Evolutionary conservation across 2,329 filamentous ascomycete species (phyloP), one percentile per base, ranked within the genome.

Genomic region (Thyridium curvatum): DNA sequence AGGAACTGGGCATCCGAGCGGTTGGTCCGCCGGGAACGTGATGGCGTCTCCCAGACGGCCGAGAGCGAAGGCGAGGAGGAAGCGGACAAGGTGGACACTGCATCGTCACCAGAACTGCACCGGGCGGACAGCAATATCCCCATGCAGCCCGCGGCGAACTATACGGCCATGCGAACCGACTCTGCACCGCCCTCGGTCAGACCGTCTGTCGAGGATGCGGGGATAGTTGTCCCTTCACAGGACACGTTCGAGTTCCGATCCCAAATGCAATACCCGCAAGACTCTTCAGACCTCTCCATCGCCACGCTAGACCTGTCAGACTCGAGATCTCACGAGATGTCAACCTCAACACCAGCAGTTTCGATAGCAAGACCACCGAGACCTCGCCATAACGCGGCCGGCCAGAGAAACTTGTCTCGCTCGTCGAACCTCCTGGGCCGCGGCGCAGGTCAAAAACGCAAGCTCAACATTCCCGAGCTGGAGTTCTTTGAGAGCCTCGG

Each of bases 391-490:
- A 33, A 36, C 8, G 37, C 46, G 30, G 45, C 50, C 33, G 43
- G 50, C 13, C 37, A 45, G 3, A 50, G 55, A 30, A 46, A 49
- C n/a, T 53, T 49, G 17, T 45, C 46, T 15, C 51, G 58, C 30
- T 30, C 51, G 35, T 40, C 53, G 8, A 44, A 56, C 18, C 68
- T 73, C 35, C 62, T 86, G 8, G 79, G 79, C 4, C 72, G 73
- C 42, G 79, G 77, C 21, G 32, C 33, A 7, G 85, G 85, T 2
- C 72, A 79, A 49, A 91, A 91, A 59, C 74, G 85, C 32, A 77
- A 84, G 51, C 72, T 86, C n/a, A 83, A 85, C 50, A 74, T 86
- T 51, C 77, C 79, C 17, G 85, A 90, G 52, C 80, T 88, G 39
- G 89, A 89, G 54, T 84, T 87, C 52, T 65, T 85, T 8, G 77